A percentile compares a stretch with the other conserved stretches of the same genome.
These are phyloP conservation scores for Verticillium dahliae DNA, from an alignment of 2,329 filamentous ascomycete genomes.

Conservation along the genomic window DNA sequence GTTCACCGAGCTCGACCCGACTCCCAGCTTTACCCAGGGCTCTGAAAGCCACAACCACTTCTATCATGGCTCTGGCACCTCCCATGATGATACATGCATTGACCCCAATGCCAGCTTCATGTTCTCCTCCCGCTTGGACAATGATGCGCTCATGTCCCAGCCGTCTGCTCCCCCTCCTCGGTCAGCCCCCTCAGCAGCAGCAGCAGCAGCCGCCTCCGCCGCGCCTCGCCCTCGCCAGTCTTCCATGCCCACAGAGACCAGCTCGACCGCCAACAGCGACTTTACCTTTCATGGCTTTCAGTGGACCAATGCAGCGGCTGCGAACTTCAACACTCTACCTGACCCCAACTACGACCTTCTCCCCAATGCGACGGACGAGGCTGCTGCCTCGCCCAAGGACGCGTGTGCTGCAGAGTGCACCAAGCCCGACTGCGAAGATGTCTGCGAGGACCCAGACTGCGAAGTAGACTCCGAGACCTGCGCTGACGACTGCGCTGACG, in stretches of 20 bases:
- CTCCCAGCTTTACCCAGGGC: not conserved
- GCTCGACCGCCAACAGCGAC: not conserved
- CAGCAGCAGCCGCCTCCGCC: too few species aligned
- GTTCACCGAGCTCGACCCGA: not conserved
- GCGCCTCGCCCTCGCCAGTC: conserved; percentile 3
- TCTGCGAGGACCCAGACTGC: not conserved
- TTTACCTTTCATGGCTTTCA: not conserved
- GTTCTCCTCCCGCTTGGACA: conserved; percentile 2
- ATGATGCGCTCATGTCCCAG: conserved; percentile 3
- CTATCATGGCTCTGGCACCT: not conserved
- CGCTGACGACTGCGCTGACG: conserved; percentile 9
- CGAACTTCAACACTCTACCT: not conserved
- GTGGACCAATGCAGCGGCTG: not conserved
- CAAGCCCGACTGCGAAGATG: not conserved
- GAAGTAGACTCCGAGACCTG: conserved; percentile 16
- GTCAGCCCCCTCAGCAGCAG: conserved; percentile 5
- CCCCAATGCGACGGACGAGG: not conserved
- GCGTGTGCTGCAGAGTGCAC: not conserved
- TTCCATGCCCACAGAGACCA: conserved; percentile 1
- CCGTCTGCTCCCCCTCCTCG: conserved; percentile 9
- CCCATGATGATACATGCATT: conserved; percentile 25
- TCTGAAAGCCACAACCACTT: not conserved
- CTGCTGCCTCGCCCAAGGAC: not conserved
- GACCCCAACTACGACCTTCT: not conserved
- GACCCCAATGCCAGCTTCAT: conserved; percentile 13